phyloP scores from a whole-genome alignment of 1,284 basidiomycete species.

The Meripilus lineatus region DNA sequence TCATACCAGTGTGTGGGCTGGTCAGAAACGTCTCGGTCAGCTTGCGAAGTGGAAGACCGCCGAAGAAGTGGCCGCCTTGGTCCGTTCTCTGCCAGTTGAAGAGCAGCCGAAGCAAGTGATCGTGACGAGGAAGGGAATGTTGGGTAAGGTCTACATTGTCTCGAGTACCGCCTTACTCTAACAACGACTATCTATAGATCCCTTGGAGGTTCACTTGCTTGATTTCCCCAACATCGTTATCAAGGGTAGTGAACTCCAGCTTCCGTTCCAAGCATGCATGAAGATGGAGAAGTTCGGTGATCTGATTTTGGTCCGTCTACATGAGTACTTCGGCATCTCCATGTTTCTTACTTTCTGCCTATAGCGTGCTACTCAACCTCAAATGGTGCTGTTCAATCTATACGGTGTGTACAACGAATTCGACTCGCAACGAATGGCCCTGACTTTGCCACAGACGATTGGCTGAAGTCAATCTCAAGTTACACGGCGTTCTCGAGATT shows the following conservation, averaged over 20 bases:
- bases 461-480: conserved; percentile 98
- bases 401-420: conserved; percentile 55
- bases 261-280: conserved; percentile 99
- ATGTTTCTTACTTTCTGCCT: conserved; percentile 2
- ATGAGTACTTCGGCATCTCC: neutral
- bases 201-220: conserved; percentile 95
- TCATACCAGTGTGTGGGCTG: conserved; percentile 99
- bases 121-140: conserved; percentile 99
- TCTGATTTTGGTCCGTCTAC: conserved; percentile 71
- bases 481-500: conserved; percentile 99
- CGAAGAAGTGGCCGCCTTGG: conserved; percentile 98
- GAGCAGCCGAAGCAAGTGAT: conserved; percentile 99
- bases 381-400: conserved; percentile 98
- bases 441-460: conserved; percentile 64
- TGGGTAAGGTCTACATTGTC: conserved; percentile 46
- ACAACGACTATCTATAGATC: conserved; percentile 48
- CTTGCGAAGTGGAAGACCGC: conserved; percentile 99
- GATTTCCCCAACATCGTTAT: conserved; percentile 99
- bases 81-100: conserved; percentile 96
- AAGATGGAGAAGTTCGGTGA: conserved; percentile 99
- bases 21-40: conserved; percentile 99
- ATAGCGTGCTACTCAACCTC: conserved; percentile 91
- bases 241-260: conserved; percentile 96
- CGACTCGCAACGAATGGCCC: conserved; percentile 1
- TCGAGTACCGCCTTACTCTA: neutral